Percentiles rank a stretch among this genome's conserved stretches.
phyloP scores from a whole-genome alignment of 163 green algal genomes.

The Chloroidium sp. region DNA sequence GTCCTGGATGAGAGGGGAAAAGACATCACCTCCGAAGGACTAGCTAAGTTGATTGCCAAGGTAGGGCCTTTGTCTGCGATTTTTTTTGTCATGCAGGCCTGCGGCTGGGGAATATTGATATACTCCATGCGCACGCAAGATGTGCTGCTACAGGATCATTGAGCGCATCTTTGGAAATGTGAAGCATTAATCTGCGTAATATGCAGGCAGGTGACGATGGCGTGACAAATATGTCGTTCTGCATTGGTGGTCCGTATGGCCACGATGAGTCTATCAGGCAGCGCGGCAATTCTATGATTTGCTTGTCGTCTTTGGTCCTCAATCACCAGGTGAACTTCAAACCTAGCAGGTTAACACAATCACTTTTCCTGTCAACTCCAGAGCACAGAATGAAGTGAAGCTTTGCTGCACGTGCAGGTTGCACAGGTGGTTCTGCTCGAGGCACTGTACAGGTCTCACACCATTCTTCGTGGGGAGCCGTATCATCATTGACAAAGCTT shows the following conservation, averaged over 20 bases:
- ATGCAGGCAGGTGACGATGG: slow-evolving; percentile 45
- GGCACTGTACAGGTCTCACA: slow-evolving; percentile 81
- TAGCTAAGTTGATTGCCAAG: slow-evolving; percentile 51
- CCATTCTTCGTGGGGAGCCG: slow-evolving; percentile 78
- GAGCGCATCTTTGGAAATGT: no score
- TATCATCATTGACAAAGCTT: slow-evolving; percentile 77
- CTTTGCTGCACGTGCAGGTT: slow-evolving; percentile 29
- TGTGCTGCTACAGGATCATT: no score
- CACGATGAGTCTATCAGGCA: slow-evolving; percentile 45
- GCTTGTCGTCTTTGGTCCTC: slow-evolving; percentile 71
- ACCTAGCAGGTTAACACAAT: neutral
- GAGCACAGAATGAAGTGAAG: neutral
- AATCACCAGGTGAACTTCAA: slow-evolving; percentile 66
- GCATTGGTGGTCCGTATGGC: slow-evolving; percentile 80
- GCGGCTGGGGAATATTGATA: no score
- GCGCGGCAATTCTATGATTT: slow-evolving; percentile 56
- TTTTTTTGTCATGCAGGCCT: neutral
- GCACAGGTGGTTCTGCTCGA: slow-evolving; percentile 81
- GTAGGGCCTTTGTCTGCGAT: slow-evolving; percentile 3
- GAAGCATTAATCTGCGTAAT: neutral
- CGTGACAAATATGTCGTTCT: slow-evolving; percentile 51
- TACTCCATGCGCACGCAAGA: no score
- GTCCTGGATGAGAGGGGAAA: slow-evolving; percentile 66
- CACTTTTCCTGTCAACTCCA: neutral
- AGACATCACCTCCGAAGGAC: slow-evolving; percentile 41